phyloP scores from a whole-genome alignment of 495 filamentous ascomycete genomes.

The Letharia lupina region DNA sequence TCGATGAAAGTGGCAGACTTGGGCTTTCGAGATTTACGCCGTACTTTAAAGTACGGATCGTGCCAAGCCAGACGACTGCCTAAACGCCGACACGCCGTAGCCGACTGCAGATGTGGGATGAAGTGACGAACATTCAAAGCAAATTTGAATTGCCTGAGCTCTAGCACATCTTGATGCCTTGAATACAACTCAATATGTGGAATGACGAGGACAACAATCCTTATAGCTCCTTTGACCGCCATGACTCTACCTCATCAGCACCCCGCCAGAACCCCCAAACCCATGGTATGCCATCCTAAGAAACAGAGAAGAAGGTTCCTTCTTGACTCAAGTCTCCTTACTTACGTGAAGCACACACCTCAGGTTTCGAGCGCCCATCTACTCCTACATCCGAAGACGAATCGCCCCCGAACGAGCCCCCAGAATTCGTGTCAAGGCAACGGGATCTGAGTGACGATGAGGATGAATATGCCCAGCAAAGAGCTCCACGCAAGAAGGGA shows the following conservation, averaged over 20 bases:
- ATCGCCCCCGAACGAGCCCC: constrained; percentile 43
- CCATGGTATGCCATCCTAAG: constrained; percentile 35
- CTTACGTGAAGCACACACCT: constrained; percentile 12
- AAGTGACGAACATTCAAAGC: background rate
- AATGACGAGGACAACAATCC: constrained; percentile 95
- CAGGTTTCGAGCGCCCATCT: constrained; percentile 35
- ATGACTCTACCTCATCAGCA: constrained; percentile 45
- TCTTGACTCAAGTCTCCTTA: background rate
- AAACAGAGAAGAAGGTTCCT: background rate
- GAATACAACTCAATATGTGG: constrained; percentile 45
- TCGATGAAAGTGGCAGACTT: no score
- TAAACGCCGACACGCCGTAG: background rate
- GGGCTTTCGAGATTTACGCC: no score
- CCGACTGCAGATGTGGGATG: background rate
- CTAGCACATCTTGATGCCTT: background rate
- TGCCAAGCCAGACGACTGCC: background rate
- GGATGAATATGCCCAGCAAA: constrained; percentile 42
- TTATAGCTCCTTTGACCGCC: constrained; percentile 81
- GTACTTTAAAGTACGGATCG: background rate
- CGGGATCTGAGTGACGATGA: constrained; percentile 55
- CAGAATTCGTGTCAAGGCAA: constrained; percentile 49
- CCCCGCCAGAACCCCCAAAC: constrained; percentile 54
- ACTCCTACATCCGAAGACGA: constrained; percentile 42
- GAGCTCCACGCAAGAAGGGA: constrained; percentile 57
- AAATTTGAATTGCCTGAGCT: background rate